Percentiles rank a stretch among this genome's conserved stretches.
These are phyloP conservation scores for Collybia nuda DNA, from an alignment of 768 basidiomycete species.

Conservation along the genomic window DNA sequence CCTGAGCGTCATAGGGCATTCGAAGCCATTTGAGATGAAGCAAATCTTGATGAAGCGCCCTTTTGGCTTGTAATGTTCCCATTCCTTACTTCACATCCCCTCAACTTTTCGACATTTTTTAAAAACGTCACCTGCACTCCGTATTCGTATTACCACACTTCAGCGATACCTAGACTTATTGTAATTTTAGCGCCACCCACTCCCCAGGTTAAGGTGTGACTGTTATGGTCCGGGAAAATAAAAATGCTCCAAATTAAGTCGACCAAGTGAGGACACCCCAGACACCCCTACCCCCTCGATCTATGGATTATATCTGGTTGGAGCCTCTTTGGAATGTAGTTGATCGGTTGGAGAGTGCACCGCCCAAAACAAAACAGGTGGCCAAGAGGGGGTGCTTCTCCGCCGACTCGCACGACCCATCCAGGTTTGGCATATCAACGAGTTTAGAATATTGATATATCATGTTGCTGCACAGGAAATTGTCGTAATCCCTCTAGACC, in stretches of 20 bases:
- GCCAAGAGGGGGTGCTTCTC: background rate
- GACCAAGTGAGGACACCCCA: slow-evolving; percentile 11
- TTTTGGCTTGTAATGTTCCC: slow-evolving; percentile 6
- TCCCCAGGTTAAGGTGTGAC: too few relatives aligned
- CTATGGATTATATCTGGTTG: background rate
- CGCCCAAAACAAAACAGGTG: background rate
- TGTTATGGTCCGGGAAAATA: background rate
- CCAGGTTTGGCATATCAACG: too few relatives aligned
- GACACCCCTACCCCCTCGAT: slow-evolving; percentile 14
- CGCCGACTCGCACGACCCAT: too few relatives aligned
- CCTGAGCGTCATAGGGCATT: slow-evolving; percentile 15
- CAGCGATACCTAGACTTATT: too few relatives aligned
- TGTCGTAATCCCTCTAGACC: too few relatives aligned
- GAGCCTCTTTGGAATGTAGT: background rate
- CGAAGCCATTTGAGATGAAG: background rate
- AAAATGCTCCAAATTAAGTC: background rate
- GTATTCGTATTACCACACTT: too few relatives aligned
- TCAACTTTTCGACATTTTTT: background rate
- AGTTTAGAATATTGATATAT: too few relatives aligned
- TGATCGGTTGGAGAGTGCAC: slow-evolving; percentile 3
- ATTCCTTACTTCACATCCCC: background rate
- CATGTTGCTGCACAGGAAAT: too few relatives aligned
- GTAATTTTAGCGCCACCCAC: too few relatives aligned
- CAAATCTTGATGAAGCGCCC: slow-evolving; percentile 14
- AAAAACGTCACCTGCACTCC: too few relatives aligned